phyloP scores from a whole-genome alignment of 768 basidiomycete species.

The Pisolithus orientalis region DNA sequence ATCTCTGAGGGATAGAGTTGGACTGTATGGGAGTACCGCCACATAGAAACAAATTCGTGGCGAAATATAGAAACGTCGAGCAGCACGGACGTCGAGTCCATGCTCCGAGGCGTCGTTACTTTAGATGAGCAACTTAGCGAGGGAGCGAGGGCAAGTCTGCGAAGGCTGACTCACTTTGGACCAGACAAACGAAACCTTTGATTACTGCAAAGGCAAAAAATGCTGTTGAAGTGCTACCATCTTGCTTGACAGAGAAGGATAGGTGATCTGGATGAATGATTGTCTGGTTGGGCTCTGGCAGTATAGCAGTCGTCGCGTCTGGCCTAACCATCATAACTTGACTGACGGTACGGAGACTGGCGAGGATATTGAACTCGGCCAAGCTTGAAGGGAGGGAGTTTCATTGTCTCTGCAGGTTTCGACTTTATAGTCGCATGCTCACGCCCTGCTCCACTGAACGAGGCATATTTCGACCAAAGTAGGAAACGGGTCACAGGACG shows the following conservation, averaged over 20 bases:
- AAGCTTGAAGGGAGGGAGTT: too few species aligned
- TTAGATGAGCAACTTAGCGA: slow-evolving; percentile 2
- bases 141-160: slow-evolving; percentile 3
- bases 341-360: not conserved
- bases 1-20: slow-evolving; percentile 34
- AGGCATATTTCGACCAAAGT: not conserved
- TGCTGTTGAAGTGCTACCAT: slow-evolving; percentile 5
- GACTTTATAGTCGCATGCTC: not conserved
- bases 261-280: slow-evolving; percentile 15
- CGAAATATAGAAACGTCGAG: slow-evolving; percentile 24
- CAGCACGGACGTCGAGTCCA: slow-evolving; percentile 9
- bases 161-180: slow-evolving; percentile 18
- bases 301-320: not conserved
- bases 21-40: slow-evolving; percentile 47
- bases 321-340: not conserved
- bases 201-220: slow-evolving; percentile 35
- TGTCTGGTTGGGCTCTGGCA: not conserved
- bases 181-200: slow-evolving; percentile 21
- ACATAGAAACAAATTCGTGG: slow-evolving; percentile 62
- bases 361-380: too few species aligned
- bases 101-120: not conserved
- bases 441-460: not conserved
- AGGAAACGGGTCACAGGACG: not conserved
- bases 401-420: too few species aligned
- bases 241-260: slow-evolving; percentile 9